A percentile compares a stretch with the other conserved stretches of the same genome.
Evolutionary conservation across 2,329 filamentous ascomycete genomes (phyloP).

Genomic region (Plectosphaerella plurivora): DNA sequence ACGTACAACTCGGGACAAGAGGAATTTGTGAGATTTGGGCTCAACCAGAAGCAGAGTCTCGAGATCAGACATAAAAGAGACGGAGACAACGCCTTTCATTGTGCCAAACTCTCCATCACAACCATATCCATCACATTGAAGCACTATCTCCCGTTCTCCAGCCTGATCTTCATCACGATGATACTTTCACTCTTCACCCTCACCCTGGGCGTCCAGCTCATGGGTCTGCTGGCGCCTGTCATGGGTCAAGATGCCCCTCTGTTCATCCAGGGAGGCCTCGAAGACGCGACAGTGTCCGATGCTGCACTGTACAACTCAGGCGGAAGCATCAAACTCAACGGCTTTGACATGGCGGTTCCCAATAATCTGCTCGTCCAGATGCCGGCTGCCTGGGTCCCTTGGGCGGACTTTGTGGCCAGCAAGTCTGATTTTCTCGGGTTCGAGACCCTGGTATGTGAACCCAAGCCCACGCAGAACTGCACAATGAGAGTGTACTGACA

Average conservation of each 20-base stretch:
- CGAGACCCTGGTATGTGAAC: constrained; percentile 24
- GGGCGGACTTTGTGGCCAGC: constrained; percentile 27
- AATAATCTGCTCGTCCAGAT: constrained; percentile 46
- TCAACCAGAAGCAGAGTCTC: too few relatives aligned
- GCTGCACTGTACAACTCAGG: constrained; percentile 35
- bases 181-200: background rate
- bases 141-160: too few relatives aligned
- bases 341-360: constrained; percentile 38
- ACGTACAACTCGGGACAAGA: too few relatives aligned
- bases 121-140: too few relatives aligned
- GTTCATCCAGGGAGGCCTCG: constrained; percentile 24
- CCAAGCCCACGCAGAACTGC: background rate
- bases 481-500: background rate
- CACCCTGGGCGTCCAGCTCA: constrained; percentile 13
- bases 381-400: constrained; percentile 39
- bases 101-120: too few relatives aligned
- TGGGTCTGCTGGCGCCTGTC: constrained; percentile 16
- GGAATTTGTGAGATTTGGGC: too few relatives aligned
- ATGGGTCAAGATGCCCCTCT: constrained; percentile 20
- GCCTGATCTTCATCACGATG: background rate
- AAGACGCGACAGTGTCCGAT: constrained; percentile 25
- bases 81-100: too few relatives aligned
- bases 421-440: constrained; percentile 25
- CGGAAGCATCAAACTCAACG: constrained; percentile 38
- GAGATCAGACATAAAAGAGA: too few relatives aligned